Base-by-base conservation (phyloP, 768 basidiomycete species). In the Boletus rubroflammeus region DNA sequence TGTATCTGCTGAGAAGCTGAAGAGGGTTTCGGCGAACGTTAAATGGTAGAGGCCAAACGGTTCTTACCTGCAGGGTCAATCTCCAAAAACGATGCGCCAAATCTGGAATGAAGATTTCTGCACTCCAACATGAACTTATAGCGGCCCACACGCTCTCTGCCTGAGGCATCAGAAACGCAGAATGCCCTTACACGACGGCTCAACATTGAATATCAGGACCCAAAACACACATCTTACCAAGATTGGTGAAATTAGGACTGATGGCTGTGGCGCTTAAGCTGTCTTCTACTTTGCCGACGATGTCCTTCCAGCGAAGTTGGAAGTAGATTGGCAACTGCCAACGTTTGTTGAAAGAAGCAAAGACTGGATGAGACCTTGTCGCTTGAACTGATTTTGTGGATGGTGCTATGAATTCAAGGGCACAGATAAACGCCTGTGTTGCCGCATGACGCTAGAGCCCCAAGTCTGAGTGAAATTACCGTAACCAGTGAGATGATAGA, bases 301-400 rank as follows among this genome's bases (percentile, higher is more conserved):
- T 90, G 65, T 97, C 96, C 71, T 97, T 97, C 93, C 95, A 96
- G 41, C 96, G 81, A 56, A 99, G 75, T 65, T 99, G 97, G 69
- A 96, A 98, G 67, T 98, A 98, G 9, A 98, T 89, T 1, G 93
- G 90, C 3, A 99, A 79, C 67, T 98, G 97, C 95, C 97, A 99
- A 34, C 93, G 81, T 56, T 82, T 79, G 65, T 88, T 83, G 65
- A 98, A 97, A 1, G 84, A 71, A 23, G 64, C 58, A 67, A 86
- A 96, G 4, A 84, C 75, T 0, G 84, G 81, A 67, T 93, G 89
- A 5, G 75, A 65, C 3, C 92, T 83, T 81, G 98, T 85, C 3
- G 77, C 74, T 55, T 83, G 75, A 9, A 95, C 80, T 3, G 90
- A 81, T 28, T 79, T 76, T 15, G 78, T 70, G 3, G 92, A 90